These are phyloP conservation scores for Millerago galiae DNA, from an alignment of 805 yeast genomes.

Conservation along the genomic window DNA sequence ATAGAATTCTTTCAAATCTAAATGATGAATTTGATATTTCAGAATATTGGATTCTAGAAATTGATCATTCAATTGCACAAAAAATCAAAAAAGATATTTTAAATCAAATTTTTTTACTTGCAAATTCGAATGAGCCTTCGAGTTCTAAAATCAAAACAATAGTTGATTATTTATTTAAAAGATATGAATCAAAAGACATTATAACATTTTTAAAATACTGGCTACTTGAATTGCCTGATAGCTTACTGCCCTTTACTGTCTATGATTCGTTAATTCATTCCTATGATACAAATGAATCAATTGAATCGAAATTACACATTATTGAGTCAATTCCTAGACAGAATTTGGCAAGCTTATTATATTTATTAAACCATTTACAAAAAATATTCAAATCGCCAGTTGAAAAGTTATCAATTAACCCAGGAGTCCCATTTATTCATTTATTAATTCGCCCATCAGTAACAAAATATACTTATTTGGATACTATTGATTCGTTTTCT, in stretches of 20 bases:
- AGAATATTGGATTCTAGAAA: conserved; percentile 11
- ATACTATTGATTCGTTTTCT: conserved; percentile 7
- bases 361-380: conserved; percentile 16
- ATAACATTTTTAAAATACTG: conserved; percentile 44
- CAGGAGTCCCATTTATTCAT: conserved; percentile 21
- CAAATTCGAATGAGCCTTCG: not conserved
- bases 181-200: conserved; percentile 13
- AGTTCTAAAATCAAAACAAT: conserved; percentile 1
- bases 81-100: conserved; percentile 9
- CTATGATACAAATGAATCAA: conserved; percentile 8
- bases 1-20: conserved; percentile 5
- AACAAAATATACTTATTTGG: conserved; percentile 4
- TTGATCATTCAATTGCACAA: conserved; percentile 15
- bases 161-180: conserved; percentile 10
- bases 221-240: conserved; percentile 55
- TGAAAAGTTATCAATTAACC: conserved; percentile 2
- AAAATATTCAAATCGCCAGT: conserved; percentile 4
- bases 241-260: conserved; percentile 37
- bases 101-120: not conserved
- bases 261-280: conserved; percentile 20
- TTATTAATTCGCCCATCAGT: conserved; percentile 21
- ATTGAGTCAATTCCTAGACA: conserved; percentile 26
- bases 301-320: conserved; percentile 8
- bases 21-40: conserved; percentile 7
- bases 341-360: conserved; percentile 21